phyloP scores from a whole-genome alignment of 768 basidiomycete genomes.

The Daedalea quercina region DNA sequence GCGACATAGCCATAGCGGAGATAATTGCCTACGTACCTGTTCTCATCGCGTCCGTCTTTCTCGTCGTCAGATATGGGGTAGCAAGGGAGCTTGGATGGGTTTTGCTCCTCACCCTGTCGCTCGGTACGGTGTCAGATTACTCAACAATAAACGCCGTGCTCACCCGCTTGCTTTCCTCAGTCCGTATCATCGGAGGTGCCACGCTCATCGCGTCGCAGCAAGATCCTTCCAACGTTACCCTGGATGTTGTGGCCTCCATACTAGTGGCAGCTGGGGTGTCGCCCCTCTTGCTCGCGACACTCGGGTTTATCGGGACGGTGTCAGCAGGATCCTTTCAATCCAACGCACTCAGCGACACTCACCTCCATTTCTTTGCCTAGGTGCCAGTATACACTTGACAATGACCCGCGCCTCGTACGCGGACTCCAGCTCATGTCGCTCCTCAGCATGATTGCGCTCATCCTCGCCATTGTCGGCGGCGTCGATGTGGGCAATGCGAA shows the following conservation, averaged over 20 bases:
- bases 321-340: conserved; percentile 15
- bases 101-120: conserved; percentile 55
- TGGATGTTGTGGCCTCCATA: conserved; percentile 48
- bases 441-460: conserved; percentile 20
- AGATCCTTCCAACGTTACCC: conserved; percentile 30
- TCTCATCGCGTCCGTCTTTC: conserved; percentile 34
- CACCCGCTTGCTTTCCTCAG: conserved; percentile 25
- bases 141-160: too few species aligned
- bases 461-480: conserved; percentile 29
- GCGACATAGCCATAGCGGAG: conserved; percentile 52
- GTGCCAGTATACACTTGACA: conserved; percentile 21
- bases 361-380: conserved; percentile 10
- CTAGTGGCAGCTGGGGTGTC: conserved; percentile 34
- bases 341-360: neutral
- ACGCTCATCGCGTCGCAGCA: conserved; percentile 51
- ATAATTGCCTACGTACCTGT: conserved; percentile 57
- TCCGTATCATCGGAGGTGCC: conserved; percentile 50
- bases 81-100: conserved; percentile 59
- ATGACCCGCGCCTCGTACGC: conserved; percentile 6
- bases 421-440: conserved; percentile 25
- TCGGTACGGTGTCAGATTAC: conserved; percentile 31
- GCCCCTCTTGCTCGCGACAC: conserved; percentile 30
- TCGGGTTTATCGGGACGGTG: conserved; percentile 30
- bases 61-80: conserved; percentile 49
- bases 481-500: conserved; percentile 9